Evolutionary conservation across 345 rosid species (phyloP).

Genomic region (Passiflora organensis): DNA sequence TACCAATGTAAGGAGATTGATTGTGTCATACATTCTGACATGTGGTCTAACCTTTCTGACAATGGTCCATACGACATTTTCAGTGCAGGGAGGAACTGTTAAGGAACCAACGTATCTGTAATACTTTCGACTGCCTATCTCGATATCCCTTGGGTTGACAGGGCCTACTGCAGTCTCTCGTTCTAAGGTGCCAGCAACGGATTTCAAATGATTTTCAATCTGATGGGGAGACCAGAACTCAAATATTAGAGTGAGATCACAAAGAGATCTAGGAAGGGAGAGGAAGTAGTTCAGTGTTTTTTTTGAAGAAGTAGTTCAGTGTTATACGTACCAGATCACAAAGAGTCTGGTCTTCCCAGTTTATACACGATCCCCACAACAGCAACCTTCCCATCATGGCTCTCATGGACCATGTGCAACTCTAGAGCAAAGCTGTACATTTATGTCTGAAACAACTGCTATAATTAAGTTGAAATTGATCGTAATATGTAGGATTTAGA

Average conservation of each 20-base stretch:
- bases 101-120: slow-evolving; percentile 79
- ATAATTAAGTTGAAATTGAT: too few species aligned
- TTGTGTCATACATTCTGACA: not conserved
- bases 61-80: slow-evolving; percentile 66
- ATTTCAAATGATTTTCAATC: slow-evolving; percentile 37
- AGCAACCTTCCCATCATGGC: slow-evolving; percentile 41
- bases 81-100: slow-evolving; percentile 75
- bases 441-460: too few species aligned
- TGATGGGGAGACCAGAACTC: slow-evolving; percentile 11
- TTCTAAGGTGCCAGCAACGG: slow-evolving; percentile 24
- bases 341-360: slow-evolving; percentile 52
- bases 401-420: slow-evolving; percentile 66
- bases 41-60: slow-evolving; percentile 44
- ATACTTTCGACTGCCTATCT: slow-evolving; percentile 51
- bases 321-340: slow-evolving; percentile 42
- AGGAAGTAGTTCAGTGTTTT: too few species aligned
- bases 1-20: not conserved
- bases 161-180: slow-evolving; percentile 37
- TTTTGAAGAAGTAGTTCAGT: too few species aligned
- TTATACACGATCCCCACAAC: slow-evolving; percentile 64
- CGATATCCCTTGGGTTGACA: slow-evolving; percentile 45
- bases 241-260: too few species aligned
- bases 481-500: too few species aligned
- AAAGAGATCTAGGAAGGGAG: too few species aligned
- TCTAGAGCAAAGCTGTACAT: slow-evolving; percentile 50